phyloP scores from a whole-genome alignment of 306 rosid genomes.

The Cucurbita moschata region DNA sequence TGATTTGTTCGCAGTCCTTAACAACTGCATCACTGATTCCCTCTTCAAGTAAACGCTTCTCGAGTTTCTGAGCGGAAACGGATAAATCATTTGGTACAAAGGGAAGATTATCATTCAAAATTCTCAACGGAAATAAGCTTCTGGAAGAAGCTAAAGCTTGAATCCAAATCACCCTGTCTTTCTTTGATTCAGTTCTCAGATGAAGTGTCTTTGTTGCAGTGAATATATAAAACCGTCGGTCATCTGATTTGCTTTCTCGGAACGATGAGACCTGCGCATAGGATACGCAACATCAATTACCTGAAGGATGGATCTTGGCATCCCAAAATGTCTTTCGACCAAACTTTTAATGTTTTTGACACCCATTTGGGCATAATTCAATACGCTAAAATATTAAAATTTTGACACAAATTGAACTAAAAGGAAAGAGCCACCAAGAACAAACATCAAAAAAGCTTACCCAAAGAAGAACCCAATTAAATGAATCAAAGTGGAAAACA shows the following conservation, averaged over 20 bases:
- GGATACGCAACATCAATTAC: not conserved
- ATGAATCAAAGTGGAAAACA: not conserved
- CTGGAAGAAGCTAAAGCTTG: constrained; percentile 75
- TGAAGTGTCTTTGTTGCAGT: constrained; percentile 96
- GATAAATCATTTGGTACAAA: constrained; percentile 46
- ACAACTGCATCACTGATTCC: constrained; percentile 54
- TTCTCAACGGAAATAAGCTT: constrained; percentile 40
- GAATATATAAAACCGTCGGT: constrained; percentile 61
- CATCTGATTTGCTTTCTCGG: constrained; percentile 93
- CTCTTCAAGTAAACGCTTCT: constrained; percentile 56
- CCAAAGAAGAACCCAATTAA: not conserved
- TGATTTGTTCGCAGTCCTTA: constrained; percentile 78
- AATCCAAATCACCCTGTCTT: constrained; percentile 75
- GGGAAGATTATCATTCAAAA: constrained; percentile 32
- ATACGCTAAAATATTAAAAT: too few relatives aligned
- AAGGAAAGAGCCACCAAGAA: not conserved
- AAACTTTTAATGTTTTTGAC: too few relatives aligned
- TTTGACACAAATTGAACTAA: too few relatives aligned
- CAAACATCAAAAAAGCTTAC: not conserved
- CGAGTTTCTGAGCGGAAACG: constrained; percentile 60
- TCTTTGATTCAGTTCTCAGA: constrained; percentile 72
- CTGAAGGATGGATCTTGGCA: not conserved
- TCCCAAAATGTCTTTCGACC: too few relatives aligned
- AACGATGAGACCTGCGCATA: constrained; percentile 9
- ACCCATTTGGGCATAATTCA: too few relatives aligned